These are phyloP conservation scores for Pseudogymnoascus sp. DNA, from an alignment of 2,329 filamentous ascomycete species.

Conservation along the genomic window DNA sequence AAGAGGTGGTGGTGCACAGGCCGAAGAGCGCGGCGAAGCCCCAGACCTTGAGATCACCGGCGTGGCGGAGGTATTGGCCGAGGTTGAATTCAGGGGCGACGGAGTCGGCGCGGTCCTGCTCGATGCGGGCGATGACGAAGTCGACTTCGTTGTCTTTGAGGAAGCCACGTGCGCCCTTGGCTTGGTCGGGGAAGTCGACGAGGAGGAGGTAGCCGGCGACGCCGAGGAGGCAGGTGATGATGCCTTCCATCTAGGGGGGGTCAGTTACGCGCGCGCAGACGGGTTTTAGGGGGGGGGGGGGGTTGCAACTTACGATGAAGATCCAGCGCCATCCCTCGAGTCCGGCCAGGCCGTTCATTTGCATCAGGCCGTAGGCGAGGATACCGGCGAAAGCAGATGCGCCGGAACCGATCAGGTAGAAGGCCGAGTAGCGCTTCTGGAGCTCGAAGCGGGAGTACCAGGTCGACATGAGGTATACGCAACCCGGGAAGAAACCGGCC, in stretches of 20 bases:
- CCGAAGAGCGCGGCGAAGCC: slow-evolving; percentile 50
- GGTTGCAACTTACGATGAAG: slow-evolving; percentile 33
- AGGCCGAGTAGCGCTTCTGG: slow-evolving; percentile 58
- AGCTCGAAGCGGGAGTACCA: slow-evolving; percentile 50
- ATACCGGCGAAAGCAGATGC: slow-evolving; percentile 60
- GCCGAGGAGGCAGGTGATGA: slow-evolving; percentile 43
- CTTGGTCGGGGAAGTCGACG: slow-evolving; percentile 53
- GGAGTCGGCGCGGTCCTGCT: slow-evolving; percentile 47
- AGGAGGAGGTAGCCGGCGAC: slow-evolving; percentile 45
- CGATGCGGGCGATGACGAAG: slow-evolving; percentile 43
- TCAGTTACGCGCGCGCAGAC: slow-evolving; percentile 60
- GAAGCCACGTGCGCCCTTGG: slow-evolving; percentile 36
- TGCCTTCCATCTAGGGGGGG: slow-evolving; percentile 33
- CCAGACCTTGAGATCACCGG: slow-evolving; percentile 49
- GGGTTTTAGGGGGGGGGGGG: slow-evolving; percentile 26
- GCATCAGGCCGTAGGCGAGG: slow-evolving; percentile 56
- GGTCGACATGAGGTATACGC: slow-evolving; percentile 33
- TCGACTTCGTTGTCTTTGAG: slow-evolving; percentile 39
- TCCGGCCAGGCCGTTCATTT: slow-evolving; percentile 27
- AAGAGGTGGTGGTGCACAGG: slow-evolving; percentile 61
- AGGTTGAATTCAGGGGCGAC: slow-evolving; percentile 37
- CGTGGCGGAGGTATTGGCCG: slow-evolving; percentile 37
- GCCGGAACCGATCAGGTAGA: slow-evolving; percentile 60
- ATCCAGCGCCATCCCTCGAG: slow-evolving; percentile 54
- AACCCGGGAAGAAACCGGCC: slow-evolving; percentile 30